Base-by-base conservation (phyloP, 1,284 basidiomycete genomes). In the Papiliotrema laurentii region DNA sequence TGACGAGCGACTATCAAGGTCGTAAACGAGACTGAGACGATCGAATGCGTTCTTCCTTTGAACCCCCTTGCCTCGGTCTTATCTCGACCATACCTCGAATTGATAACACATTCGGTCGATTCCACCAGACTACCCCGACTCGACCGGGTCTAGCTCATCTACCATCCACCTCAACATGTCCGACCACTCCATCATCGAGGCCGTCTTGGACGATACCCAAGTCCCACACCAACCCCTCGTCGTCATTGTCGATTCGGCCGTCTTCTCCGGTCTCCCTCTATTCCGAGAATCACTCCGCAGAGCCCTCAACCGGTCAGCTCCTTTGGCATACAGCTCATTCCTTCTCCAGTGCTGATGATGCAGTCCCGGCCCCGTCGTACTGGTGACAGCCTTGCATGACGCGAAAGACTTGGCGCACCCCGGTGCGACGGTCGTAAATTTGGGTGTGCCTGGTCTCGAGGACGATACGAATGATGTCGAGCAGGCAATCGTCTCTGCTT, bases 181-280 rank as follows among this genome's bases (percentile, higher is more conserved):
- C 4, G 43, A 37, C 45, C 33, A 30, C 13, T 25, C 28, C n/a
- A 53, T 62, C 6, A 60, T 71, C 18, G 47, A 58, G 5, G 56
- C 56, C 7, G 52, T 68, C 11, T 53, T 72, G 13, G 55, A 55
- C 35, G 64, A 62, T 40, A 54, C 61, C 2, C 64, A 69, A 31
- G 50, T 68, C 5, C 68, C 66, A 5, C 64, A 69, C 51, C 69
- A 71, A 43, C 59, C 61, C n/a, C 59, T 68, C 24, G 53, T 69
- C 13, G 43, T 72, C 24, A 57, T 74, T 27, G 50, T 52, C 33
- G 61, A 64, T 30, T 35, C 48, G 11, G 39, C 50, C 21, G 54
- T 57, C 4, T 64, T 63, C 39, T 57, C 56, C 5, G 64, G 58
- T 10, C 42, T 59, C 18, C 60, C 60, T 7, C 11, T 64, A 2